phyloP scores from a whole-genome alignment of 306 rosid genomes.

The Hippophae rhamnoides region DNA sequence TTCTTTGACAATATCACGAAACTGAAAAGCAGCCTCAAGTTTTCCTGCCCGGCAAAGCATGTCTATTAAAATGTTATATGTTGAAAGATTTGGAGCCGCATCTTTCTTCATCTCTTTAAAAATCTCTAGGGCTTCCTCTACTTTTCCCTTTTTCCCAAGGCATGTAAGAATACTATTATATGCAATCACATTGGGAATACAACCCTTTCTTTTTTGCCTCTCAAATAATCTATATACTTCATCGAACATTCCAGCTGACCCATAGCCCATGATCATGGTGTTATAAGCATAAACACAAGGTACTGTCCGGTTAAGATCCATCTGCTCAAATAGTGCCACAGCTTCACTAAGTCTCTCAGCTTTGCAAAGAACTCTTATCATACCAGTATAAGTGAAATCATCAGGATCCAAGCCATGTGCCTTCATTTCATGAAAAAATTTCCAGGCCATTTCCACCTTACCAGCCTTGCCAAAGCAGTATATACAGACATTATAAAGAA shows the following conservation, averaged over 20 bases:
- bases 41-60: constrained; percentile 77
- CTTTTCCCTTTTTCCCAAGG: constrained; percentile 65
- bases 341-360: constrained; percentile 72
- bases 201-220: constrained; percentile 84
- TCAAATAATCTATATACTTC: constrained; percentile 79
- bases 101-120: constrained; percentile 77
- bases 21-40: constrained; percentile 45
- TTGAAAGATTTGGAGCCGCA: constrained; percentile 74
- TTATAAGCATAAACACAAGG: constrained; percentile 97
- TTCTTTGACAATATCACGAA: constrained; percentile 66
- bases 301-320: constrained; percentile 61
- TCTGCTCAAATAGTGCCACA: constrained; percentile 60
- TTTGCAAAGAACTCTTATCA: constrained; percentile 94
- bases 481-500: constrained; percentile 87
- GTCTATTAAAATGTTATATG: constrained; percentile 75
- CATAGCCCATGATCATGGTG: constrained; percentile 97
- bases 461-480: constrained; percentile 89
- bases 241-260: constrained; percentile 75
- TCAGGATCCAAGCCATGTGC: constrained; percentile 62
- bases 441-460: constrained; percentile 96
- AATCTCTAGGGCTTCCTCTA: constrained; percentile 60
- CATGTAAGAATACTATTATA: constrained; percentile 78
- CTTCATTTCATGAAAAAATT: constrained; percentile 89
- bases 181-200: constrained; percentile 76
- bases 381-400: constrained; percentile 78